phyloP scores from a whole-genome alignment of 2,329 filamentous ascomycete species.

The Magnaporthiopsis poae region DNA sequence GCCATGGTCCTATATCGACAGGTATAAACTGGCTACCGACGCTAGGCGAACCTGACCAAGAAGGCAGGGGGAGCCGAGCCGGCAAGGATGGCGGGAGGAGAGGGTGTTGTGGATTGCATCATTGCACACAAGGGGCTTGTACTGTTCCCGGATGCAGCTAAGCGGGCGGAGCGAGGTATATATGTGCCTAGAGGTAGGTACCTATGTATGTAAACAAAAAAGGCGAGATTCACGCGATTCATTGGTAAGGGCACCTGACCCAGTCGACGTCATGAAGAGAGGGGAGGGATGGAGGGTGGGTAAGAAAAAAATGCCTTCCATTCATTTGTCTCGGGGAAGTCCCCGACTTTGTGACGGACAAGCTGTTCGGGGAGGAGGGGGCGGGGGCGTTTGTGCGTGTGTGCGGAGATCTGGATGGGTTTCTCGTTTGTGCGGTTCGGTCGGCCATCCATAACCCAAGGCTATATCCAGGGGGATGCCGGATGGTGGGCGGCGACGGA shows the following conservation, averaged over 20 bases:
- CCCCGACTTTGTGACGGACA: no score
- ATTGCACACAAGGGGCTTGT: no score
- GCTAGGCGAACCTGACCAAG: not conserved
- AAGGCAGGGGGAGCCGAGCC: not conserved
- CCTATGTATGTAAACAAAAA: not conserved
- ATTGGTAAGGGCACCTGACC: not conserved
- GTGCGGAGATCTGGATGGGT: not conserved
- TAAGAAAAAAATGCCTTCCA: not conserved
- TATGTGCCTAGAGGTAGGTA: no score
- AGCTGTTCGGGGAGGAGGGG: not conserved
- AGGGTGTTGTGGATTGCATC: not conserved
- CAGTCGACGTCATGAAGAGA: not conserved
- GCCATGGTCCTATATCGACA: not conserved
- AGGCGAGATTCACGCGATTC: not conserved
- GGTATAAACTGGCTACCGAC: no score
- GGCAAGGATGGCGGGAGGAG: not conserved
- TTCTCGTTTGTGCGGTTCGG: no score
- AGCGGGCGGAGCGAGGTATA: not conserved
- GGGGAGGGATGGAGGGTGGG: no score
- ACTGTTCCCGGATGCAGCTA: not conserved
- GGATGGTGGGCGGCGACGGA: no score
- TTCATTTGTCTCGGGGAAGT: not conserved
- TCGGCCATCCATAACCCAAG: no score
- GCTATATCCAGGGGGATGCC: not conserved
- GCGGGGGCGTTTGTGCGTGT: no score